Percentiles rank a stretch among this genome's conserved stretches.
Conservation (phyloP, 768 basidiomycete genomes). For the Floccularia luteovirens region DNA sequence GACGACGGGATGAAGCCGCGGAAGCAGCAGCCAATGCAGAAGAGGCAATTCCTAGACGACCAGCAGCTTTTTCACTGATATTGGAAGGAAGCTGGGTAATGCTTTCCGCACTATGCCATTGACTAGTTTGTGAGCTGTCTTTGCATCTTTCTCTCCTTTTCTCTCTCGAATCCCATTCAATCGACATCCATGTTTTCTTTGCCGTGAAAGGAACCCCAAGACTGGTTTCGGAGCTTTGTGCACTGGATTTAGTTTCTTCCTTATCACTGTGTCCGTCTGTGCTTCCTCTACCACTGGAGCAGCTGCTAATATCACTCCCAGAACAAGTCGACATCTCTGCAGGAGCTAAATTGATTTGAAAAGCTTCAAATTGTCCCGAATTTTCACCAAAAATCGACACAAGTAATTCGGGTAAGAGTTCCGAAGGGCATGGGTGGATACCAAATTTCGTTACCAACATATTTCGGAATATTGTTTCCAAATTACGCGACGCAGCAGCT, state of each 20-base stretch:
- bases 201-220: slow-evolving; percentile 8
- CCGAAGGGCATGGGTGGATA: slow-evolving; percentile 43
- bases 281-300: too few species aligned
- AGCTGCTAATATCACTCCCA: not conserved
- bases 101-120: not conserved
- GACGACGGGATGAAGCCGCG: slow-evolving; percentile 14
- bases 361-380: slow-evolving; percentile 33
- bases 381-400: slow-evolving; percentile 44
- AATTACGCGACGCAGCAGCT: slow-evolving; percentile 27
- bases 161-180: slow-evolving; percentile 27
- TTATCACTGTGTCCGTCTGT: too few species aligned
- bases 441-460: slow-evolving; percentile 49
- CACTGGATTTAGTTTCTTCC: not conserved
- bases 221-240: not conserved
- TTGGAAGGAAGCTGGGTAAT: slow-evolving; percentile 5
- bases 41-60: slow-evolving; percentile 29
- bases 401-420: slow-evolving; percentile 38
- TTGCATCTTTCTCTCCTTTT: slow-evolving; percentile 12
- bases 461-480: slow-evolving; percentile 52
- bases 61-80: slow-evolving; percentile 32
- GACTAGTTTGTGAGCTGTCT: not conserved
- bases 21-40: slow-evolving; percentile 20
- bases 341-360: slow-evolving; percentile 55
- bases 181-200: slow-evolving; percentile 24
- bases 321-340: slow-evolving; percentile 6